Evolutionary conservation across 305 asterid genomes (phyloP).

Genomic region (Solanum hybrid): DNA sequence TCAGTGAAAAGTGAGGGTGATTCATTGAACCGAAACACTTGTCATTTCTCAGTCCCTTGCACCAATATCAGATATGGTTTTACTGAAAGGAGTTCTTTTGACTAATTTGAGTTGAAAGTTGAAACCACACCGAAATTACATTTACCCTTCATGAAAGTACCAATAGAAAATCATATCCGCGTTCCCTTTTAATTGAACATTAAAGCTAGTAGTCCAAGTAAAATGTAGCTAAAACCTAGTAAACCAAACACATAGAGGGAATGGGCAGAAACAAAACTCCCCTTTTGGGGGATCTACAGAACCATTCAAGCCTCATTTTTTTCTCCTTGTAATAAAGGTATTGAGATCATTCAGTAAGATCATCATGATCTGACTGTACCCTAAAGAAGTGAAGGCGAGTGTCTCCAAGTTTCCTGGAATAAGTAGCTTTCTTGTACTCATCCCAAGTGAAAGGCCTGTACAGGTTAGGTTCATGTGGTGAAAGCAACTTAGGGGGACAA

Average conservation of each 20-base stretch:
- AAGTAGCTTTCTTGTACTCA: constrained; percentile 14
- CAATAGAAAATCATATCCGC: neutral
- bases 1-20: neutral
- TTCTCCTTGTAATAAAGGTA: neutral
- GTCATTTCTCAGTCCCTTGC: neutral
- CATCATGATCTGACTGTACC: constrained; percentile 11
- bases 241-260: neutral
- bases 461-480: constrained; percentile 20
- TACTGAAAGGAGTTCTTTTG: neutral
- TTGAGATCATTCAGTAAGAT: neutral
- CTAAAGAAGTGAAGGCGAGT: constrained; percentile 21
- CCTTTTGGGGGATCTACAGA: neutral
- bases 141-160: neutral
- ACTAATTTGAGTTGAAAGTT: neutral
- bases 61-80: neutral
- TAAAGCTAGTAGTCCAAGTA: neutral
- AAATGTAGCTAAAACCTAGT: neutral
- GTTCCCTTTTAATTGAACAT: neutral
- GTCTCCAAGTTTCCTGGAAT: constrained; percentile 11
- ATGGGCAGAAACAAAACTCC: neutral
- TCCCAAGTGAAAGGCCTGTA: constrained; percentile 49
- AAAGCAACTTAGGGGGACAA: constrained; percentile 24
- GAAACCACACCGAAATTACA: neutral
- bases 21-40: neutral
- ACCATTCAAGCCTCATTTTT: neutral